Evolutionary conservation across 768 basidiomycete genomes (phyloP), one percentile per base, ranked within the genome.

Genomic region (Mycena albidolilacea): DNA sequence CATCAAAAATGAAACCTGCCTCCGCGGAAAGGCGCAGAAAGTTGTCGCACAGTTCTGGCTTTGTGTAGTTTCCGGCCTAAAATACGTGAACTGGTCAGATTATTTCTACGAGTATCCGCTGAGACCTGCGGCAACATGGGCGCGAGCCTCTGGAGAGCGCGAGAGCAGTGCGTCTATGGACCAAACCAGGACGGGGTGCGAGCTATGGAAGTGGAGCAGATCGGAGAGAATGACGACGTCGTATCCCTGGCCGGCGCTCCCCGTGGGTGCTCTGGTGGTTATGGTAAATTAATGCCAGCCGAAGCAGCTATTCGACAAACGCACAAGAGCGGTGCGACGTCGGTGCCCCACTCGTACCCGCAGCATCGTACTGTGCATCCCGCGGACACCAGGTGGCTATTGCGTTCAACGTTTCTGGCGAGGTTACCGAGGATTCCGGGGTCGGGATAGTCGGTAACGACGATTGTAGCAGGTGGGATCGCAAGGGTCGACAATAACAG

Each of bases 381-480:
- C 0, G 78, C 52, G 5, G 80, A 75, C 43, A 88, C 83, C 14
- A 82, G 74, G 0, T 67, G 35, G 5, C 58, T 69, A 77, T 94
- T 93, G 64, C 85, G 78, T 35, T 86, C 83, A 3, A 93, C 83
- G 76, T 94, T 95, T 5, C 74, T 76, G 52, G 77, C 75, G 30
- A 94, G 84, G 75, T 91, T 93, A 0, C 83, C 83, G 7, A 93
- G 78, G 69, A 94, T 92, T 5, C 79, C 81, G 2, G 86, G 82
- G 76, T 93, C 92, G 0, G 92, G 92, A 78, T 93, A 92, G 79
- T 95, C 93, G 4, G 91, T 93, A 23, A 86, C 84, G 15, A 92
- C 88, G 46, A 92, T 83, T 44, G 90, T 80, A 11, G 85, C 81
- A 5, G 92, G 90, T 3, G 88, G 82, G 4, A 81, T 75, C 3